phyloP scores from a whole-genome alignment of 495 filamentous ascomycete genomes.

The Penicillium cosmopolitanum region DNA sequence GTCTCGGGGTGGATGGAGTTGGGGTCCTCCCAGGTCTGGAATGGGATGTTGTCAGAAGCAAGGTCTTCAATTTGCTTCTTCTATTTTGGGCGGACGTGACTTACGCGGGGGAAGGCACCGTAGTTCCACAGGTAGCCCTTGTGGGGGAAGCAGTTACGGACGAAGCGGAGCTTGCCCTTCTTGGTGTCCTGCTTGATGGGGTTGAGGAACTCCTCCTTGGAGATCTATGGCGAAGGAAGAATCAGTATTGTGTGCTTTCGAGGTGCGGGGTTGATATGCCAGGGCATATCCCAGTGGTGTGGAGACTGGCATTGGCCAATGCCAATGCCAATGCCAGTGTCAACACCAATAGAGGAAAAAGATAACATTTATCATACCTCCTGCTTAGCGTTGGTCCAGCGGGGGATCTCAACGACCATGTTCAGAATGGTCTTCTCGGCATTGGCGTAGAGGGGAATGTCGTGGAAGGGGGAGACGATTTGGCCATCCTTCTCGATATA shows the following conservation, averaged over 20 bases:
- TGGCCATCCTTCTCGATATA: constrained; percentile 98
- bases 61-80: background rate
- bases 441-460: constrained; percentile 97
- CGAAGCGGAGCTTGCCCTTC: constrained; percentile 76
- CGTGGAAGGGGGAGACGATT: constrained; percentile 94
- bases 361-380: constrained; percentile 64
- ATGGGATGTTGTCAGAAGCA: background rate
- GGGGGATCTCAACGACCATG: constrained; percentile 99
- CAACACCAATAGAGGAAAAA: background rate
- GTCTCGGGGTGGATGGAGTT: constrained; percentile 95
- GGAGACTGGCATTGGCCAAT: background rate
- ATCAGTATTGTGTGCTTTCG: constrained; percentile 18
- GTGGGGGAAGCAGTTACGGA: constrained; percentile 99
- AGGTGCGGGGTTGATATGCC: background rate
- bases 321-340: background rate
- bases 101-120: constrained; percentile 95
- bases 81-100: constrained; percentile 19
- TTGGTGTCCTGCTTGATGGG: constrained; percentile 82
- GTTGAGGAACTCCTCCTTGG: constrained; percentile 95
- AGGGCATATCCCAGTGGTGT: background rate
- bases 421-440: constrained; percentile 90
- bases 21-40: constrained; percentile 99
- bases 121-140: constrained; percentile 99
- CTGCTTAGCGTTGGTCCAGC: constrained; percentile 99
- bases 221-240: constrained; percentile 63